phyloP scores from a whole-genome alignment of 106 monocot species.

The Allium fistulosum region DNA sequence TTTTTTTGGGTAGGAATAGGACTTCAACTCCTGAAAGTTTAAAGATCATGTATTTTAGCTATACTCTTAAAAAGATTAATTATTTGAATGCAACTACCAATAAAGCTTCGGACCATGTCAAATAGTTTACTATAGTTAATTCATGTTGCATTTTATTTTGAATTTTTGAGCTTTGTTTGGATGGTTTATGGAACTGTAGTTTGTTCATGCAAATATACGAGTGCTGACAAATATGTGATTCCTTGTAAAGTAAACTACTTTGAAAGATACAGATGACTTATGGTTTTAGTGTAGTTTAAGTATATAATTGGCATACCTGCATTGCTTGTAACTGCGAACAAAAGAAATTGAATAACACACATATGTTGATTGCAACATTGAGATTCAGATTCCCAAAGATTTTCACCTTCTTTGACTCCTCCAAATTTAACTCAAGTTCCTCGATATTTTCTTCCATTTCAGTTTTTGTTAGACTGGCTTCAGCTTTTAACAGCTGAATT shows the following conservation, averaged over 20 bases:
- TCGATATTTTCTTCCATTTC: constrained; percentile 35
- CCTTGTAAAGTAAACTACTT: neutral
- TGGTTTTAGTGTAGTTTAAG: too few relatives aligned
- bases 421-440: constrained; percentile 30
- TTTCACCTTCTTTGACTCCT: constrained; percentile 34
- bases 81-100: too few relatives aligned
- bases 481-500: constrained; percentile 36
- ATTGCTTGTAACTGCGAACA: constrained; percentile 22
- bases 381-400: constrained; percentile 35
- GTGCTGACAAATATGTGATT: neutral
- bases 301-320: too few relatives aligned
- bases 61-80: too few relatives aligned
- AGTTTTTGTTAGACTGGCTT: constrained; percentile 20
- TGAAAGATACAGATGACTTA: too few relatives aligned
- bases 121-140: too few relatives aligned
- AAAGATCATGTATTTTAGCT: too few relatives aligned
- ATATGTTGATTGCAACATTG: constrained; percentile 31
- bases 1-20: constrained; percentile 34
- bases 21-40: constrained; percentile 34
- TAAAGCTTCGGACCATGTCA: too few relatives aligned
- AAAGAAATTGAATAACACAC: constrained; percentile 9
- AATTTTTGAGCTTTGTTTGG: constrained; percentile 53
- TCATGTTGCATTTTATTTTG: constrained; percentile 19
- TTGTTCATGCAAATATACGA: too few relatives aligned
- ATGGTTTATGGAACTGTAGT: too few relatives aligned